Evolutionary conservation across 768 basidiomycete species (phyloP), one percentile per base, ranked within the genome.

Genomic region (Megacollybia marginata): DNA sequence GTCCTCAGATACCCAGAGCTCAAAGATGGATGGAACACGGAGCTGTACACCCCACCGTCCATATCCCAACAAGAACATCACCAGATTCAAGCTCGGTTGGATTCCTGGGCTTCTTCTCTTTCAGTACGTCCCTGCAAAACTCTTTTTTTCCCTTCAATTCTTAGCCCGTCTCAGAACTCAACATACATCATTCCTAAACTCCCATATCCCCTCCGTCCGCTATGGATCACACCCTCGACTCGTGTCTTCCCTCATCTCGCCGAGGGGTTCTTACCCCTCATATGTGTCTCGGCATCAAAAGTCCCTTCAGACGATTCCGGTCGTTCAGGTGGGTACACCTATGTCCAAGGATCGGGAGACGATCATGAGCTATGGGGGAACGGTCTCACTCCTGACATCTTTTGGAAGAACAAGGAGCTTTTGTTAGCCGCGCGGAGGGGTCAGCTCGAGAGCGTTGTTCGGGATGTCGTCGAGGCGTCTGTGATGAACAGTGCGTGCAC

Each of bases 321-420:
- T 18, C 76, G 85, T 1, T 54, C 70, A 9, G 65, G 70, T n/a
- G 89, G 88, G 0, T 96, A 84, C 61, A 72, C 82, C 18, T 97
- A 97, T 61, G 79, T 97, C 8, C 93, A 95, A 63, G 95, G 95
- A 1, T 90, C 88, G 0, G 95, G 93, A 0, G 95, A 97, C 58
- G 95, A 98, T 58, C 91, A 94, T 59, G 93, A 96, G 64, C 70
- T 87, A 5, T 94, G 92, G 92, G 77, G 83, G 28, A 55, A 91
- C 86, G 91, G 91, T 4, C 67, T 95, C 48, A 89, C 82, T 1
- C 86, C 93, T 0, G 54, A 60, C 2, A 47, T 83, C 12, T 95
- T 87, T 62, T 94, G 92, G 88, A 54, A 51, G 23, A 62, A 90
- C 56, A 69, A 68, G 28, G 59, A 65, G 2, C 57, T 55, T 8